A percentile compares a stretch with the other conserved stretches of the same genome.
These are phyloP conservation scores for Blastomyces gilchristii DNA, from an alignment of 2,329 filamentous ascomycete genomes.

Conservation along the genomic window DNA sequence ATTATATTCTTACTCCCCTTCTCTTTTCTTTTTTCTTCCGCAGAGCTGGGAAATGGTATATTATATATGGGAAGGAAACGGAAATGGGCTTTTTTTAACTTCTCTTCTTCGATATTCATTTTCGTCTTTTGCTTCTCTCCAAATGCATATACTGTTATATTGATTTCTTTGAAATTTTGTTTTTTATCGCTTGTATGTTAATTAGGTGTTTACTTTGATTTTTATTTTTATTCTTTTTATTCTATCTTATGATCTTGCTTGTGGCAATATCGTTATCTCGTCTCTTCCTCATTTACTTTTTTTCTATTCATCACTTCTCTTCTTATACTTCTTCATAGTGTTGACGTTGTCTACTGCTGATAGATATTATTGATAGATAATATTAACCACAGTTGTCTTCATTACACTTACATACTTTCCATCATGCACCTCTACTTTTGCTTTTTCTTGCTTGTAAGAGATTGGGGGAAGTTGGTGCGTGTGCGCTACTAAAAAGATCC, in stretches of 20 bases:
- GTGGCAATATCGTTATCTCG: conserved; percentile 9
- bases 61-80: conserved; percentile 1
- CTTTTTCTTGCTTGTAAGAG: neutral
- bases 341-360: neutral
- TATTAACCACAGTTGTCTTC: neutral
- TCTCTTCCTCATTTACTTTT: too few species aligned
- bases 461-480: neutral
- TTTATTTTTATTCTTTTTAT: neutral
- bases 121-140: conserved; percentile 2
- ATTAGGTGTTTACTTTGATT: too few species aligned
- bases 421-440: neutral
- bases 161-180: neutral
- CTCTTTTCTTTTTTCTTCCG: neutral
- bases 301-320: neutral
- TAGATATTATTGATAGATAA: neutral
- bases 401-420: neutral
- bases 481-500: too few species aligned
- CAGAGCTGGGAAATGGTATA: neutral
- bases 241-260: conserved; percentile 6
- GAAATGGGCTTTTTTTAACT: neutral
- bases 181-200: neutral
- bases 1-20: neutral
- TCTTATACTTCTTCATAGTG: neutral
- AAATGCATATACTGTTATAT: neutral
- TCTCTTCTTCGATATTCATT: neutral